Percentiles rank a stretch among this genome's conserved stretches.
These are phyloP conservation scores for Articulospora tetracladia DNA, from an alignment of 495 filamentous ascomycete species.

Conservation along the genomic window DNA sequence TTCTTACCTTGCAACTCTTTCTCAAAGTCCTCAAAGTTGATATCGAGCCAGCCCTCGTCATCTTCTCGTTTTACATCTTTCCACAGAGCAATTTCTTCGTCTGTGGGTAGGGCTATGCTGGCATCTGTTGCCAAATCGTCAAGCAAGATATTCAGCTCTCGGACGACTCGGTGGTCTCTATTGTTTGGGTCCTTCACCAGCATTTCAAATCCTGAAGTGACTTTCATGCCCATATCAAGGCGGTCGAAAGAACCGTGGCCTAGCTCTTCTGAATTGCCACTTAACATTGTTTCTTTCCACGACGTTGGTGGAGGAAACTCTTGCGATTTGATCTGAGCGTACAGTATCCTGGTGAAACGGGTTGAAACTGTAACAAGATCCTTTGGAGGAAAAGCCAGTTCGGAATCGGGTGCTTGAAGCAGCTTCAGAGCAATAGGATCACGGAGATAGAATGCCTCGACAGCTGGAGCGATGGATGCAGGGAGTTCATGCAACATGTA, in stretches of 20 bases:
- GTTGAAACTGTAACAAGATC: slow-evolving; percentile 78
- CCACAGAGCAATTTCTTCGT: slow-evolving; percentile 73
- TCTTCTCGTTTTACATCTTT: slow-evolving; percentile 57
- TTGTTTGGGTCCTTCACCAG: slow-evolving; percentile 62
- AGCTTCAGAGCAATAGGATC: slow-evolving; percentile 76
- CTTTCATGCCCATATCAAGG: slow-evolving; percentile 83
- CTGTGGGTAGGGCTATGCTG: slow-evolving; percentile 57
- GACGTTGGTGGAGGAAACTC: slow-evolving; percentile 65
- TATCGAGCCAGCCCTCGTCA: slow-evolving; percentile 88
- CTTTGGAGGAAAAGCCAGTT: slow-evolving; percentile 58
- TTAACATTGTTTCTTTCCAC: slow-evolving; percentile 47
- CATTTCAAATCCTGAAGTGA: slow-evolving; percentile 90
- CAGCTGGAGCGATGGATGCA: slow-evolving; percentile 71
- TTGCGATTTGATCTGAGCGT: slow-evolving; percentile 89
- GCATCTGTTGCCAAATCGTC: slow-evolving; percentile 54
- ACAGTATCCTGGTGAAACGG: slow-evolving; percentile 82
- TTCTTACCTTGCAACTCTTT: slow-evolving; percentile 62
- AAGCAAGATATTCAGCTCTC: slow-evolving; percentile 71
- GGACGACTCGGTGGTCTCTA: slow-evolving; percentile 57
- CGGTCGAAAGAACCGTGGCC: slow-evolving; percentile 34
- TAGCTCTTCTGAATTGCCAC: slow-evolving; percentile 21
- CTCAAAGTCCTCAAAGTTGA: slow-evolving; percentile 86
- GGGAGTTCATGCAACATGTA: slow-evolving; percentile 71
- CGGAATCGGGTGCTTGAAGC: slow-evolving; percentile 45
- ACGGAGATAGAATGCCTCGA: slow-evolving; percentile 90